Evolutionary conservation across 179 eudicot species (phyloP).

Genomic region (Beta lomatogona): DNA sequence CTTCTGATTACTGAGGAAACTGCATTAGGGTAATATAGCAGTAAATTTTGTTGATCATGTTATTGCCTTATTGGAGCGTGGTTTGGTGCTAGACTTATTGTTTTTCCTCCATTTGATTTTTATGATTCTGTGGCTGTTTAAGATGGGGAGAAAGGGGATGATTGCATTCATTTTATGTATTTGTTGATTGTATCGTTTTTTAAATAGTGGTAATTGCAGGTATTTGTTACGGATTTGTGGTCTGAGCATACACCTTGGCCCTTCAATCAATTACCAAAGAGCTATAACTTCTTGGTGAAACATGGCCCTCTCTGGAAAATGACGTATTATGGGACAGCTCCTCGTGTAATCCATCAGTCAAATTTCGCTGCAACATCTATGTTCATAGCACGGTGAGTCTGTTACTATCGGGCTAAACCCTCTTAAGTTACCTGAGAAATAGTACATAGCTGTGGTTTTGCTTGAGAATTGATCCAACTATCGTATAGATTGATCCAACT

Average conservation of each 20-base stretch:
- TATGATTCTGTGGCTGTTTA: constrained; percentile 9
- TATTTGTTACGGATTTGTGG: constrained; percentile 94
- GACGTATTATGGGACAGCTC: constrained; percentile 89
- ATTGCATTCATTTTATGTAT: constrained; percentile 23
- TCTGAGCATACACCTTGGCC: constrained; percentile 99
- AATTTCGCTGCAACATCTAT: constrained; percentile 94
- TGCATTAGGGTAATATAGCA: constrained; percentile 6
- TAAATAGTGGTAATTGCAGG: constrained; percentile 68
- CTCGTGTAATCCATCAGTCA: constrained; percentile 89
- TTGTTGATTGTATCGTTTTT: constrained; percentile 34
- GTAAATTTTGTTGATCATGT: constrained; percentile 13
- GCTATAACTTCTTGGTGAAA: constrained; percentile 94
- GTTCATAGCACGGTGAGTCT: constrained; percentile 85
- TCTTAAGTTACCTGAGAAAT: not conserved
- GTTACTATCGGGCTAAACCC: not conserved
- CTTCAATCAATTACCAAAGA: constrained; percentile 92
- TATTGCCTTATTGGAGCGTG: not conserved
- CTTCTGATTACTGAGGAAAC: not conserved
- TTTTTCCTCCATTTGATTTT: not conserved
- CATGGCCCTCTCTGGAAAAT: constrained; percentile 91
- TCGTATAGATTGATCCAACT: not conserved
- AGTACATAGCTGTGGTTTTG: not conserved
- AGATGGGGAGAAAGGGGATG: constrained; percentile 9
- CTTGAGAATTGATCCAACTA: not conserved
- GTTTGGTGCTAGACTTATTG: not conserved